Base-by-base conservation (phyloP, 345 rosid genomes). In the Durio zibethinus region DNA sequence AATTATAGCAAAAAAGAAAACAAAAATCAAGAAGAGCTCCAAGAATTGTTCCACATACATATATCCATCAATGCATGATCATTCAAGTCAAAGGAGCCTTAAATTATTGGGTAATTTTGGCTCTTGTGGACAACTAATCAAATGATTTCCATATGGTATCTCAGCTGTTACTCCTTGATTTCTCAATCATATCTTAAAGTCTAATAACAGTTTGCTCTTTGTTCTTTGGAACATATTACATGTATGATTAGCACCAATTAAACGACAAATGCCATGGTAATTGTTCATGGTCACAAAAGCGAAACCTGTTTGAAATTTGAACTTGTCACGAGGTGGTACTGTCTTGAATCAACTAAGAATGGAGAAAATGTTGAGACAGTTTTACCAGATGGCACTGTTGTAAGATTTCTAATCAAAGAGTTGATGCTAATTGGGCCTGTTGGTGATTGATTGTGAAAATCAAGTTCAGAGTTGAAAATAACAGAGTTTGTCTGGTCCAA, bases 71-170 rank as follows among this genome's bases (percentile, higher is more conserved):
- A 5, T 20, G 16, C 21, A 66, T 66, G 21, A n/a, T 70, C 42
- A 70, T 50, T 33, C 18, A 71, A 50, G 59, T 70, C 42, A 48
- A 18, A 27, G 18, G 18, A 48, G 0, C 18, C 42, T 35, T 72
- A 33, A 33, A 72, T 52, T 52, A 72, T 72, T 33, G 31, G 45
- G 31, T 35, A 11, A 5, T 40, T 52, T 72, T 72, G 47, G 45
- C 75, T 72, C 18, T 52, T 50, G 50, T 40, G 60, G n/a, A 71
- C 43, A 50, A 50, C 60, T 31, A 71, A 71, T 50, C 74, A 60
- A 50, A 71, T 50, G 3, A 50, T 50, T 50, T 18, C 27, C 42
- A 31, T 48, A 1, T 50, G 42, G 61, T 20, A 68, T 68, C 73
- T 68, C 36, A 68, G 15, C 21, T 68, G 36, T 48, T 50, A 31